Percentiles rank a stretch among this genome's conserved stretches.
These are phyloP conservation scores for Eutrema heterophyllum DNA, from an alignment of 345 rosid species.

Conservation along the genomic window DNA sequence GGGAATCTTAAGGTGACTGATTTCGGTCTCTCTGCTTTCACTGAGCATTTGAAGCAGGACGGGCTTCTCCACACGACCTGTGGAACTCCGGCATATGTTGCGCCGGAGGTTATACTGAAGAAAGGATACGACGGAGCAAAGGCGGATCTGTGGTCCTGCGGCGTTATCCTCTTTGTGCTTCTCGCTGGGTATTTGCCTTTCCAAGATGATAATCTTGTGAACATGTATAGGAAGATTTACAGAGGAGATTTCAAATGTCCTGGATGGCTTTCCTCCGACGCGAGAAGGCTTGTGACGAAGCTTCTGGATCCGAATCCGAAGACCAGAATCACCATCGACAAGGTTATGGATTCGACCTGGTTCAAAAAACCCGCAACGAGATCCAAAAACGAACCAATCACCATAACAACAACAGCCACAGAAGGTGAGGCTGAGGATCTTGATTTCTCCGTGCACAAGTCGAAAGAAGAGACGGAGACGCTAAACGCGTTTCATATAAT, in stretches of 20 bases:
- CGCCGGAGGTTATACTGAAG: constrained; percentile 82
- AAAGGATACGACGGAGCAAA: constrained; percentile 91
- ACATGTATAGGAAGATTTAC: constrained; percentile 81
- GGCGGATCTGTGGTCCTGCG: constrained; percentile 96
- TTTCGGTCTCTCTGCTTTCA: constrained; percentile 78
- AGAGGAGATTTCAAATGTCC: constrained; percentile 91
- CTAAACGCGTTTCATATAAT: constrained; percentile 88
- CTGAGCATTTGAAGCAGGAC: constrained; percentile 74
- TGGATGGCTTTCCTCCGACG: constrained; percentile 78
- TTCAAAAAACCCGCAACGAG: constrained; percentile 51
- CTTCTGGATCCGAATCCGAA: constrained; percentile 87
- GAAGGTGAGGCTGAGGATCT: constrained; percentile 28
- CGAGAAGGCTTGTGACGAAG: constrained; percentile 61
- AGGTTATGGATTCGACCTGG: constrained; percentile 78
- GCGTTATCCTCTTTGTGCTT: constrained; percentile 80
- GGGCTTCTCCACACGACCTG: constrained; percentile 80
- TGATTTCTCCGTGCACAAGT: constrained; percentile 11
- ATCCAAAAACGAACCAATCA: constrained; percentile 1
- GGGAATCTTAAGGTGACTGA: constrained; percentile 82
- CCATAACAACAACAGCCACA: constrained; percentile 15
- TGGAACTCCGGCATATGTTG: constrained; percentile 90
- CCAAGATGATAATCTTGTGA: constrained; percentile 72
- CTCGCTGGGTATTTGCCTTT: constrained; percentile 89
- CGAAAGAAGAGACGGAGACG: constrained; percentile 48
- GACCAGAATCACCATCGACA: constrained; percentile 45